phyloP scores from a whole-genome alignment of 1,284 basidiomycete species.

The Papiliotrema laurentii region DNA sequence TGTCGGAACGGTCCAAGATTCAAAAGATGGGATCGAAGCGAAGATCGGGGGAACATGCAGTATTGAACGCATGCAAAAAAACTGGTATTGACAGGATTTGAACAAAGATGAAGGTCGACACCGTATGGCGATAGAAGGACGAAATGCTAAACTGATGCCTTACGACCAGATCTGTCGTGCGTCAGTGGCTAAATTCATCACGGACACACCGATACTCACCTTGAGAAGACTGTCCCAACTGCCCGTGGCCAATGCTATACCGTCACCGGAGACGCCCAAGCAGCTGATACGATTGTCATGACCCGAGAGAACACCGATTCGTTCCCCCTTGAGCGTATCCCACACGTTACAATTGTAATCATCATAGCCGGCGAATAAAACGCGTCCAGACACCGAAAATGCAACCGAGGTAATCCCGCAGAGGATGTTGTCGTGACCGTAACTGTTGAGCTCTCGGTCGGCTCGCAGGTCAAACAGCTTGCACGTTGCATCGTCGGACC shows the following conservation, averaged over 20 bases:
- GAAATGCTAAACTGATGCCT: too few relatives aligned
- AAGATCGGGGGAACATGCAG: too few relatives aligned
- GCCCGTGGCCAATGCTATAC: conserved; percentile 96
- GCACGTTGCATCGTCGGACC: conserved; percentile 98
- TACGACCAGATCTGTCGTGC: conserved; percentile 9
- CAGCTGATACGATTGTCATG: conserved; percentile 98
- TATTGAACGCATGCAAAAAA: too few relatives aligned
- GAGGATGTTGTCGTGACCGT: conserved; percentile 96
- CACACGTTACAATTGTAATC: conserved; percentile 99
- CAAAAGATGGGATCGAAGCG: too few relatives aligned
- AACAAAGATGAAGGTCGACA: not conserved
- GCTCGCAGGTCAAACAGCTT: conserved; percentile 96
- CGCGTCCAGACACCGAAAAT: conserved; percentile 93
- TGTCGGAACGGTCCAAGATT: too few relatives aligned
- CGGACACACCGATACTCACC: conserved; percentile 55
- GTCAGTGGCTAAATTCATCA: not conserved
- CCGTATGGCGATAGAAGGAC: not conserved
- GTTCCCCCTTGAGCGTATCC: conserved; percentile 97
- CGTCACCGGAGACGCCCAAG: conserved; percentile 90
- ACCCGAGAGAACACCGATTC: conserved; percentile 91
- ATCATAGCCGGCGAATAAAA: conserved; percentile 97
- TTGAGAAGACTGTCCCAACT: conserved; percentile 96
- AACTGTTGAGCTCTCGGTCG: conserved; percentile 91
- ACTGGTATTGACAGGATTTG: too few relatives aligned
- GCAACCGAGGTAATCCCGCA: conserved; percentile 98